Base-by-base conservation (phyloP, 371 early-diverging fungal genomes). In the Vittaforma corneae region DNA sequence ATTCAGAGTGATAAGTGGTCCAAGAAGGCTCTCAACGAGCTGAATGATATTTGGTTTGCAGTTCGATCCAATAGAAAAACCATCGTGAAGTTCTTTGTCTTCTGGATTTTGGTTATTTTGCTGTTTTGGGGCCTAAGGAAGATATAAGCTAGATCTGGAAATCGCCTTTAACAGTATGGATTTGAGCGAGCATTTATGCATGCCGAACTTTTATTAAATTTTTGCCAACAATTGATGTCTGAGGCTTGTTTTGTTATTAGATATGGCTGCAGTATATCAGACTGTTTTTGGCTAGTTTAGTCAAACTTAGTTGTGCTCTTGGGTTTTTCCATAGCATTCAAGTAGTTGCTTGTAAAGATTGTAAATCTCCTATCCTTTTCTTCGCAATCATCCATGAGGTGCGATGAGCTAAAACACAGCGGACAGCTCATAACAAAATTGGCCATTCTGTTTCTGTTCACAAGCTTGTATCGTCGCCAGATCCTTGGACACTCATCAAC, bases 91-190 rank as follows among this genome's bases (percentile, higher is more conserved):
- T 73, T 73, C 56, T 56, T 76, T 33, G 37, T 37, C 22, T 59
- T 71, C 37, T 76, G 77, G 73, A 35, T 76, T 40, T n/a, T 68
- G 5, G 6, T 76, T 6, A 42, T 54, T 20, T 20, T 73, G 45
- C 18, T 70, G 1, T 65, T 72, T 53, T 72, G 61, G 66, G 2
- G 60, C 30, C 3, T 70, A 24, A 70, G 59, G 42, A 56, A 51
- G 45, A 62, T 6, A 29, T 35, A 28, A 26, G 9, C 1, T 29
- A 11, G 6, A 48, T 18, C 38, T 22, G 1, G 28, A 33, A 16
- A 30, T n/a, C 40, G 20, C 40, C 30, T 32, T 35, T n/a, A 9
- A 35, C 24, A 32, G 5, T 3, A 29, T 35, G 16, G 16, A 55
- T 20, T 46, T 46, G 26, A 59, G 0, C 22, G 16, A 46, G 5